phyloP scores from a whole-genome alignment of 2,329 filamentous ascomycete genomes.

The Pestalotiopsis sp. region DNA sequence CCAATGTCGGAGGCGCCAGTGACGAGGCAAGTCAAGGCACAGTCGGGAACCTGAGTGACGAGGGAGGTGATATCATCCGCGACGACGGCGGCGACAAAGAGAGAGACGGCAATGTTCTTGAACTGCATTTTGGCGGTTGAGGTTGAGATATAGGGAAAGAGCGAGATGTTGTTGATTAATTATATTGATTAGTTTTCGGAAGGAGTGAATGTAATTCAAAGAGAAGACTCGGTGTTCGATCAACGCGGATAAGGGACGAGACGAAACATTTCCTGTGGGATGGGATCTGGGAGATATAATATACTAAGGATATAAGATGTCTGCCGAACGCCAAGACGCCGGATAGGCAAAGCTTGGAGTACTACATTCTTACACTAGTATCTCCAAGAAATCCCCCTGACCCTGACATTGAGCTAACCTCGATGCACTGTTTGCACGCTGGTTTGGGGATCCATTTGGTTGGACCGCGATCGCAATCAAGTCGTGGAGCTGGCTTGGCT shows the following conservation, averaged over 20 bases:
- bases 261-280: not conserved
- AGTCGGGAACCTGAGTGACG: conserved; percentile 31
- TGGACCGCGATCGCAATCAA: not conserved
- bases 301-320: not conserved
- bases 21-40: conserved; percentile 35
- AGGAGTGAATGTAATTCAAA: not conserved
- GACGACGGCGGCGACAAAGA: conserved; percentile 19
- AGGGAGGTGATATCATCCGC: conserved; percentile 20
- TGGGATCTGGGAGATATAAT: not conserved
- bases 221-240: not conserved
- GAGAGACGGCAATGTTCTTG: conserved; percentile 16
- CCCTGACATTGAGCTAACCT: not conserved
- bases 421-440: not conserved
- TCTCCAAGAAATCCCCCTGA: not conserved
- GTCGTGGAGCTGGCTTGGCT: not conserved
- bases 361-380: not conserved
- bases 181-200: not conserved
- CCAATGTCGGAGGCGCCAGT: conserved; percentile 25
- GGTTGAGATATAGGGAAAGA: not conserved
- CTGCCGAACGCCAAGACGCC: not conserved
- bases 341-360: not conserved
- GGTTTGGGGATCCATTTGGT: not conserved
- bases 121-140: conserved; percentile 20
- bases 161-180: not conserved
- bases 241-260: not conserved